A percentile compares a stretch with the other conserved stretches of the same genome.
phyloP scores from a whole-genome alignment of 208 protist species.

The Trypanosoma cruzi region DNA sequence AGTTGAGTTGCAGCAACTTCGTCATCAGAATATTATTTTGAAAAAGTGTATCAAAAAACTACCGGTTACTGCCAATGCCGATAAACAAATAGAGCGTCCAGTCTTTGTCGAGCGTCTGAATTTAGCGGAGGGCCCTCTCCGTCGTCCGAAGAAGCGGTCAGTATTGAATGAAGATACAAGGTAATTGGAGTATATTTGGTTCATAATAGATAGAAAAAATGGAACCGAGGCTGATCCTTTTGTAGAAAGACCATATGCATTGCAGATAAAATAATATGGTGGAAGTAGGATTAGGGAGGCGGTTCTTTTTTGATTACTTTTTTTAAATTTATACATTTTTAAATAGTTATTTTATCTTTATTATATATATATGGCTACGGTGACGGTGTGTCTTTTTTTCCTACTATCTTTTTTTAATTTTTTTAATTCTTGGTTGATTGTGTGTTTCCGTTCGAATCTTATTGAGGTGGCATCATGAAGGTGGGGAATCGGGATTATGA shows the following conservation, averaged over 20 bases:
- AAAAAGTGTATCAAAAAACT: conserved; percentile 70
- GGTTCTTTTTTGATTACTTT: too few relatives aligned
- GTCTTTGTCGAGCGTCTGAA: conserved; percentile 79
- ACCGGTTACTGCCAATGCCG: conserved; percentile 50
- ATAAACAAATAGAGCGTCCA: conserved; percentile 51
- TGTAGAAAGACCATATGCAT: too few relatives aligned
- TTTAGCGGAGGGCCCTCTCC: conserved; percentile 73
- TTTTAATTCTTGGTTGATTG: too few relatives aligned
- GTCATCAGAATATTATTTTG: conserved; percentile 68
- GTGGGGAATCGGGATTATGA: conserved; percentile 14
- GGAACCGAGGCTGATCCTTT: too few relatives aligned
- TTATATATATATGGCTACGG: too few relatives aligned
- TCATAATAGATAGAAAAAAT: conserved; percentile 1
- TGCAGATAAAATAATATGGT: too few relatives aligned
- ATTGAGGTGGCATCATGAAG: conserved; percentile 8
- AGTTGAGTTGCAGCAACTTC: conserved; percentile 69
- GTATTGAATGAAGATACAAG: conserved; percentile 21
- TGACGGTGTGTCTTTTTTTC: too few relatives aligned
- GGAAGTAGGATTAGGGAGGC: too few relatives aligned
- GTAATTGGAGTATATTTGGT: background rate
- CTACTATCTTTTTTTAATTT: too few relatives aligned
- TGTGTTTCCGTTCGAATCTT: too few relatives aligned
- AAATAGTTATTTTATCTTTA: too few relatives aligned
- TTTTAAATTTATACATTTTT: too few relatives aligned
- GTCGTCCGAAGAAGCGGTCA: conserved; percentile 76